Evolutionary conservation across 805 yeast species (phyloP).

Genomic region (Yarrowia hollandica): DNA sequence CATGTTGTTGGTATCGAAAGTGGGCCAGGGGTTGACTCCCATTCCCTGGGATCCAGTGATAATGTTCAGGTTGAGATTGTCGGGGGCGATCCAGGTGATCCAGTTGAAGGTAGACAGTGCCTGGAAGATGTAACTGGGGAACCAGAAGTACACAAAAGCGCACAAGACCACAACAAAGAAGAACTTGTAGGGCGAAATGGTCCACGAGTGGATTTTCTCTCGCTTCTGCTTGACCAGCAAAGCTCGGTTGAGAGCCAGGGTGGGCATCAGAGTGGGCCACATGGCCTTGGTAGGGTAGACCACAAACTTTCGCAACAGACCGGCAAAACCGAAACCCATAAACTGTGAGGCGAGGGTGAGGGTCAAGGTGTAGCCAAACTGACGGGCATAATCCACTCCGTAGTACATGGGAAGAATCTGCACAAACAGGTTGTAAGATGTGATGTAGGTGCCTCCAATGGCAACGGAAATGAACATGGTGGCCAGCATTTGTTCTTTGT

Average conservation of each 20-base stretch:
- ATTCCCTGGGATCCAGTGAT: constrained; percentile 64
- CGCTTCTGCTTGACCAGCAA: constrained; percentile 32
- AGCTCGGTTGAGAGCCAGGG: constrained; percentile 54
- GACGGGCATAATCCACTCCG: constrained; percentile 39
- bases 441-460: constrained; percentile 37
- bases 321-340: constrained; percentile 56
- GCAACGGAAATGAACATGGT: constrained; percentile 46
- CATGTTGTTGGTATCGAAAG: constrained; percentile 48
- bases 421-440: constrained; percentile 33
- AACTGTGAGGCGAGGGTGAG: constrained; percentile 52
- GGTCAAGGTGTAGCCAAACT: constrained; percentile 49
- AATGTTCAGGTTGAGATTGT: constrained; percentile 59
- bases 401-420: constrained; percentile 41
- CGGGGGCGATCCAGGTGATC: constrained; percentile 58
- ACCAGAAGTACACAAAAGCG: constrained; percentile 61
- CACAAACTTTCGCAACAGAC: constrained; percentile 53
- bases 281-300: constrained; percentile 49
- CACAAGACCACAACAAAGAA: constrained; percentile 48
- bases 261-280: constrained; percentile 59
- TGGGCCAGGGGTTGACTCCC: constrained; percentile 50
- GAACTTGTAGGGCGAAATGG: constrained; percentile 53
- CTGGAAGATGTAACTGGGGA: constrained; percentile 65
- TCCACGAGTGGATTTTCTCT: constrained; percentile 57
- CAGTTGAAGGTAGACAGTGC: constrained; percentile 65
- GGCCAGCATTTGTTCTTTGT: constrained; percentile 64